Evolutionary conservation across 768 basidiomycete species (phyloP).

Genomic region (Sarcomyxa edulis): DNA sequence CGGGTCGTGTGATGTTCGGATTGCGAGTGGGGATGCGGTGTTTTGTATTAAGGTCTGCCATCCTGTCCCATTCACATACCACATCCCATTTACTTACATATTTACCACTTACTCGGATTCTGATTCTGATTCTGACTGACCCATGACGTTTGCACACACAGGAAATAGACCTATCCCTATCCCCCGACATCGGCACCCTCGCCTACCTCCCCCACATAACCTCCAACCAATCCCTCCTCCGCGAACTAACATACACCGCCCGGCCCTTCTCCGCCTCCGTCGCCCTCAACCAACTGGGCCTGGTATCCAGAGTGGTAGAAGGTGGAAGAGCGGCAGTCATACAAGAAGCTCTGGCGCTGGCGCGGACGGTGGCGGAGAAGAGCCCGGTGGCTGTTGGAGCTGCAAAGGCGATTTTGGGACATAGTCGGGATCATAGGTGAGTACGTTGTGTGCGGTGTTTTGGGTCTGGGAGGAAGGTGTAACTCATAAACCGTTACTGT

Average conservation of each 20-base stretch:
- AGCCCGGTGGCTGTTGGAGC: conserved; percentile 75
- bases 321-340: conserved; percentile 68
- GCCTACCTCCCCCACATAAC: conserved; percentile 76
- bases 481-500: no score
- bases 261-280: conserved; percentile 65
- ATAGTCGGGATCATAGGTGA: conserved; percentile 76
- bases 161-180: conserved; percentile 86
- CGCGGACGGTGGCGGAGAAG: conserved; percentile 62
- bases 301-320: conserved; percentile 66
- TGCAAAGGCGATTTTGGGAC: conserved; percentile 73
- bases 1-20: conserved; percentile 72
- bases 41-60: conserved; percentile 70
- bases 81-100: conserved; percentile 36
- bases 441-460: no score
- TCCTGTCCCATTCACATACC: conserved; percentile 45
- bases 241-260: conserved; percentile 75
- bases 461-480: no score
- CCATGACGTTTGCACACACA: conserved; percentile 22
- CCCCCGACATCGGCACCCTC: conserved; percentile 84
- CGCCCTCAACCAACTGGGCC: conserved; percentile 62
- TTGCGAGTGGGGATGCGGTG: conserved; percentile 51
- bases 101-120: background rate
- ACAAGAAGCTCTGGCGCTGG: conserved; percentile 59
- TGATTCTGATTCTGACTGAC: background rate
- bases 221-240: conserved; percentile 65